Base-by-base conservation (phyloP, 371 early-diverging fungal genomes). In the Mycotypha africana region DNA sequence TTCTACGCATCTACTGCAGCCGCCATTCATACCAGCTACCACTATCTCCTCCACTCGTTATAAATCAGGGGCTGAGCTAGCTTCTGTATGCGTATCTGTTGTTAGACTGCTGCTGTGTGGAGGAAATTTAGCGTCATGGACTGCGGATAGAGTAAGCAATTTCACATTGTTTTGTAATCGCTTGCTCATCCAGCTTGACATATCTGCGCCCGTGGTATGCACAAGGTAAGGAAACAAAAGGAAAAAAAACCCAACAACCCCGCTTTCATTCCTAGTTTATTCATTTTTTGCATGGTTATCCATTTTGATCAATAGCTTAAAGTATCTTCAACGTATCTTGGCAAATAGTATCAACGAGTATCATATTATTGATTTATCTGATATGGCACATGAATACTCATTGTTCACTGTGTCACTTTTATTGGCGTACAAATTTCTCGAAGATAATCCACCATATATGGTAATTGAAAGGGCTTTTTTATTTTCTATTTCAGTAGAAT, bases 381-480 rank as follows among this genome's bases (percentile, higher is more conserved):
- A 51, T 30, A 51, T 51, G 10, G 51, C 45, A 44, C 51, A 58
- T 17, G 65, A 65, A 42, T 51, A 58, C 40, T 53, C 61, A 19
- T 36, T 65, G 17, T 57, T 65, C 37, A 60, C 61, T 46, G 61
- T 56, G 23, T 51, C 65, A 45, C 51, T 65, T 21, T 38, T 58
- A 46, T 36, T 65, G 31, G 57, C 61, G 36, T 65, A 61, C 55
- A 65, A 65, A 42, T 57, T 54, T 49, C 58, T 51, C 26, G 65
- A 65, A 54, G 65, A 65, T 38, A 54, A 55, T 30, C 58, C 61
- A 19, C 60, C 58, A 12, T 49, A 48, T 49, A 51, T 56, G 56
- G 65, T 58, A 60, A 48, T 49, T n/a, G n/a, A n/a, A 26, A 45
- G 11, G 11, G 11, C 25, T 17, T 15, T 25, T 26, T 12, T 37